Evolutionary conservation across 2,329 filamentous ascomycete species (phyloP).

Genomic region (Cercospora citrullina): DNA sequence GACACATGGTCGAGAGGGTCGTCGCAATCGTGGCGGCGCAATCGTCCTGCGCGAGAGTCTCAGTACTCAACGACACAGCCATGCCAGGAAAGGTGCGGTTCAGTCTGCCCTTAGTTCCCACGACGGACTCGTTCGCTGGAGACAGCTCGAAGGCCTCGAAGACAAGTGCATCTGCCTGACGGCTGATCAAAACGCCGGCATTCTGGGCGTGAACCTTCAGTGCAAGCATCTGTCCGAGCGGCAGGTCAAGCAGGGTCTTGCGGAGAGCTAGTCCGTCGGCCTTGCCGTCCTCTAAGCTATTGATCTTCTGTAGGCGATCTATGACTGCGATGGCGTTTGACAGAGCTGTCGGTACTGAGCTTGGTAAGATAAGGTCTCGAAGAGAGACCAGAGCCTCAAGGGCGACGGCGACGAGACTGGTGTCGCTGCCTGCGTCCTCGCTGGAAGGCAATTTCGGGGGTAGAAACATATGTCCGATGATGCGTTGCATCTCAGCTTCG

Average conservation of each 20-base stretch:
- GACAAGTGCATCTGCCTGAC: conserved; percentile 39
- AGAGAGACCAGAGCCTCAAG: conserved; percentile 17
- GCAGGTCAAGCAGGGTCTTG: background rate
- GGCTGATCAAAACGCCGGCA: conserved; percentile 30
- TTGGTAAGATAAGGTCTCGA: conserved; percentile 25
- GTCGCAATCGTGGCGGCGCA: conserved; percentile 22
- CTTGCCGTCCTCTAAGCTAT: background rate
- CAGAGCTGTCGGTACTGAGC: conserved; percentile 20
- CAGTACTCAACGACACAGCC: conserved; percentile 43
- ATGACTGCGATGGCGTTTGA: background rate
- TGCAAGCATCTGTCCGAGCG: conserved; percentile 13
- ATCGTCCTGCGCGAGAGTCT: conserved; percentile 35
- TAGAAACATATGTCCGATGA: conserved; percentile 47
- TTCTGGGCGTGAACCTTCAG: conserved; percentile 27
- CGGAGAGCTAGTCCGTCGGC: conserved; percentile 1
- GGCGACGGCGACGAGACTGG: background rate
- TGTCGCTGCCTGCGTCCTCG: conserved; percentile 35
- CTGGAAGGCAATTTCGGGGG: conserved; percentile 44
- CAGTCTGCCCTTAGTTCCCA: conserved; percentile 55
- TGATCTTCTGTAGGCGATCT: conserved; percentile 3
- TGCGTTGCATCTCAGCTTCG: conserved; percentile 9
- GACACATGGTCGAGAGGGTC: conserved; percentile 27
- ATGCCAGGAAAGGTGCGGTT: conserved; percentile 61
- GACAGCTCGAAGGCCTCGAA: conserved; percentile 66
- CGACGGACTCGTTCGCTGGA: conserved; percentile 53